Conservation (phyloP, 331 rosid species). For the Rosa hybrid region DNA sequence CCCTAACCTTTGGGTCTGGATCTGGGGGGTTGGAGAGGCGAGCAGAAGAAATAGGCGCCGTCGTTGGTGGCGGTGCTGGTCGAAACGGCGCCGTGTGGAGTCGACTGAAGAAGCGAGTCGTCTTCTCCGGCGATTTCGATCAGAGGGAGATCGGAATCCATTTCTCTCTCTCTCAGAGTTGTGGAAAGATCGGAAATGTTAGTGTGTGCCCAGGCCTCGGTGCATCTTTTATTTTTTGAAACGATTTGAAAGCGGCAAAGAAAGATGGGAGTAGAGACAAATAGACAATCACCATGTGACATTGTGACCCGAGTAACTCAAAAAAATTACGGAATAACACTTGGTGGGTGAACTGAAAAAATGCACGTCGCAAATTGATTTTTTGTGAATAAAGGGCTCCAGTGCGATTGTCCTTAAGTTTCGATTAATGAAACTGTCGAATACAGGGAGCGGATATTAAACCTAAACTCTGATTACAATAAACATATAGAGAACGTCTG, state of each 20-base stretch:
- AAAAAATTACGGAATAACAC: too few relatives aligned
- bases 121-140: conserved; percentile 72
- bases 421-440: too few relatives aligned
- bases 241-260: conserved; percentile 8
- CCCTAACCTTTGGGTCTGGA: conserved; percentile 55
- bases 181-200: conserved; percentile 13
- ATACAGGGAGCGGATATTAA: too few relatives aligned
- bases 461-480: too few relatives aligned
- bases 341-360: too few relatives aligned
- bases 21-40: conserved; percentile 65
- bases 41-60: conserved; percentile 53
- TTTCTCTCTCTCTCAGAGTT: not conserved
- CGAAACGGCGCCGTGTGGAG: conserved; percentile 26
- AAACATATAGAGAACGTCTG: too few relatives aligned
- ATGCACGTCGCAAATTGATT: too few relatives aligned
- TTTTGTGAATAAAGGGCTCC: too few relatives aligned
- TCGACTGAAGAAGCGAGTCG: conserved; percentile 58
- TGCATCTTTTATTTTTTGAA: conserved; percentile 15
- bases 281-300: too few relatives aligned
- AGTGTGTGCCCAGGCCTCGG: not conserved
- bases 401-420: too few relatives aligned
- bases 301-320: too few relatives aligned
- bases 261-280: not conserved
- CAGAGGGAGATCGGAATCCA: conserved; percentile 69
- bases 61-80: not conserved